Evolutionary conservation across 129 eudicot genomes (phyloP).

Genomic region (Deinandra increscens): DNA sequence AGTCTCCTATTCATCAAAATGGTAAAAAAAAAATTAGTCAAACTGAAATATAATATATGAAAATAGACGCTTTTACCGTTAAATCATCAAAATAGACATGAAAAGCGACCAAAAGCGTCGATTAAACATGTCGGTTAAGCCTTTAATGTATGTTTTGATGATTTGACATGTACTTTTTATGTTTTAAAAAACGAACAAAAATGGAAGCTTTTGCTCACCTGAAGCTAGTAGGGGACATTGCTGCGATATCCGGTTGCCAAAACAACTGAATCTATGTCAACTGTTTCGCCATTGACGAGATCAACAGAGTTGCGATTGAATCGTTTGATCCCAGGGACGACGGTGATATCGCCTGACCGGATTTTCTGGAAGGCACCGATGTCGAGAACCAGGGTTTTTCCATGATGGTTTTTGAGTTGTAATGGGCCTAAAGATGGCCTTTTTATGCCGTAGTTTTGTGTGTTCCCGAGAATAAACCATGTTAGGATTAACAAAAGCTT

Average conservation of each 20-base stretch:
- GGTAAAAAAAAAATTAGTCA: not conserved
- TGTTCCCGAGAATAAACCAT: conserved; percentile 10
- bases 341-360: conserved; percentile 15
- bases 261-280: conserved; percentile 12
- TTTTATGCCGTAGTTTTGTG: conserved; percentile 13
- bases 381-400: conserved; percentile 8
- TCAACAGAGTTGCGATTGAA: conserved; percentile 1
- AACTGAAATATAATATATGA: not conserved
- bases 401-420: conserved; percentile 6
- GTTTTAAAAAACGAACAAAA: not conserved
- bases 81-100: no score
- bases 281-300: conserved; percentile 4
- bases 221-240: conserved; percentile 23
- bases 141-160: no score
- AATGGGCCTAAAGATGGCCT: conserved; percentile 14
- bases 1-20: conserved; percentile 13
- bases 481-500: not conserved
- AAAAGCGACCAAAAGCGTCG: no score
- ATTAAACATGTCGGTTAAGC: no score
- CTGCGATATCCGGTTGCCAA: conserved; percentile 22
- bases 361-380: conserved; percentile 3
- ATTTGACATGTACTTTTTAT: no score
- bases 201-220: not conserved
- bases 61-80: no score
- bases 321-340: conserved; percentile 17